phyloP scores from a whole-genome alignment of 208 protist genomes.

The Trypanosoma scelopori region DNA sequence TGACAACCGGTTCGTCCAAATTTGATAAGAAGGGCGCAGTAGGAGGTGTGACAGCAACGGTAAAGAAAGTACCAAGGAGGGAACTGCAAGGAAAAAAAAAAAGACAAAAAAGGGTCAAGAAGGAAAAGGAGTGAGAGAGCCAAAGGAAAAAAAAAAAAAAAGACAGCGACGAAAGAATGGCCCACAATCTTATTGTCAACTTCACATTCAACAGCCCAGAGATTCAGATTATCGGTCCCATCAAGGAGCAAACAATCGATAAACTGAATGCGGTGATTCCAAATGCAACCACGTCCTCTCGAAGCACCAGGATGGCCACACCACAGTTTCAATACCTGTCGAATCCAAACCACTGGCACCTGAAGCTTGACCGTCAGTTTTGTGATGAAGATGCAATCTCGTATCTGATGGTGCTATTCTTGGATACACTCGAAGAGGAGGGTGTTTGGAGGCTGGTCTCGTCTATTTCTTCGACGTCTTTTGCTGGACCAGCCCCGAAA shows the following conservation, averaged over 20 bases:
- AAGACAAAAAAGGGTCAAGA: not conserved
- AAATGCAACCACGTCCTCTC: conserved; percentile 71
- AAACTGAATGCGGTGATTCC: conserved; percentile 82
- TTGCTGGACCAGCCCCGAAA: conserved; percentile 53
- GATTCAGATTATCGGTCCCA: conserved; percentile 78
- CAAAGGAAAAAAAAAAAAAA: not conserved
- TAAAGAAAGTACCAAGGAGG: conserved; percentile 2
- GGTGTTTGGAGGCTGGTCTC: conserved; percentile 83
- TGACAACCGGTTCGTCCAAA: not conserved
- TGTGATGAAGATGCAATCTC: conserved; percentile 82
- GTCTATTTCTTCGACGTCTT: conserved; percentile 48
- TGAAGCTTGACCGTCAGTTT: conserved; percentile 80
- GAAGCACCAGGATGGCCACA: conserved; percentile 53
- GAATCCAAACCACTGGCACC: conserved; percentile 83
- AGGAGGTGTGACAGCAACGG: not conserved
- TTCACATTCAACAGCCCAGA: conserved; percentile 86
- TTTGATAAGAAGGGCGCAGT: not conserved
- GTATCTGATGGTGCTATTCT: conserved; percentile 73
- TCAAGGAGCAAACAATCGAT: conserved; percentile 87
- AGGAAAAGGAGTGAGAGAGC: not conserved
- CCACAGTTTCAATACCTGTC: conserved; percentile 75
- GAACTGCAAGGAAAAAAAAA: conserved; percentile 8
- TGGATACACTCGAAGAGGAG: conserved; percentile 88
- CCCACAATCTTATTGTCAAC: conserved; percentile 71
- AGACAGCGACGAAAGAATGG: conserved; percentile 74